Evolutionary conservation across 2,329 filamentous ascomycete species (phyloP), one percentile per base, ranked within the genome.

Genomic region (Cladosporium sp.): DNA sequence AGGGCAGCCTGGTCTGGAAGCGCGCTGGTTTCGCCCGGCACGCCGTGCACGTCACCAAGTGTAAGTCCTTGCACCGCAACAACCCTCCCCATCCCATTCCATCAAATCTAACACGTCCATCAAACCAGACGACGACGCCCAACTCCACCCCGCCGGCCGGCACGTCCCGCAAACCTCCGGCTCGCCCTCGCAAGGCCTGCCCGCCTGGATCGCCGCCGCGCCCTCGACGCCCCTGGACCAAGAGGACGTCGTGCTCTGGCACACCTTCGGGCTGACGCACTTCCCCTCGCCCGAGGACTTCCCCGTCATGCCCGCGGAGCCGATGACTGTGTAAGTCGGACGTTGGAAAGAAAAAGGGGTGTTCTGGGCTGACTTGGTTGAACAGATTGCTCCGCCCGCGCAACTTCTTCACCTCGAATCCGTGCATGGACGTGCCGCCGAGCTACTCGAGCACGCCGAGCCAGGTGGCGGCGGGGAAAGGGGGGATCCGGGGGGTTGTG

Each of bases 261-360:
- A 95, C 72, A 95, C 89, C 0, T 96, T 95, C 64, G 91, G 91
- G 34, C 77, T 95, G 34, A 92, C 86, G 0, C 91, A 95, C 68
- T 92, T 95, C 75, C 90, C 91, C 0, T 76, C 87, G 0, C 89
- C 90, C 0, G 91, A 96, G 67, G 91, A 95, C 70, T 95, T 89
- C 74, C 91, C 91, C 31, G 78, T 95, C 61, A 95, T 95, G 90
- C 89, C 89, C 0, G 86, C 82, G 0, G 87, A 91, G 72, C 83
- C 85, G 2, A 54, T 38, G 70, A 55, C 53, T 16, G 46, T 57
- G 43, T 52, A 41, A 18, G 53, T 16, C 14, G 14, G 14, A 16
- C 14, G 14, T 16, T 16, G 14, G 14, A 16, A 16, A 16, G 14
- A 16, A 16, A 16, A 16, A 16, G 14, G 14, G 14, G 14, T 16